A percentile compares a stretch with the other conserved stretches of the same genome.
These are phyloP conservation scores for Rhizomucor pusillus DNA, from an alignment of 371 early-diverging fungal genomes.

Conservation along the genomic window DNA sequence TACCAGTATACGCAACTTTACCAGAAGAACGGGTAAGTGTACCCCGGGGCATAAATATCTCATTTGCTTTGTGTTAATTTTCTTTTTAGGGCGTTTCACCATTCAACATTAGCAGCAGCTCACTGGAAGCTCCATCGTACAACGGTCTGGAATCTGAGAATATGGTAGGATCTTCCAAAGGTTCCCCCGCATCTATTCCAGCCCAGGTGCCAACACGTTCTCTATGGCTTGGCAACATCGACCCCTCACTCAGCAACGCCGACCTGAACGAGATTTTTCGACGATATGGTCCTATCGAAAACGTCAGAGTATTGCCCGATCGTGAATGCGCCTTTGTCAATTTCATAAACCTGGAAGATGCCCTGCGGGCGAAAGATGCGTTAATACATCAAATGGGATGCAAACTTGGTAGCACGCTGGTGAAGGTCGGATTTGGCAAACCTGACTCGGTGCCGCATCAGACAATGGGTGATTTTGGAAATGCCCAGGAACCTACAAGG, in stretches of 20 bases:
- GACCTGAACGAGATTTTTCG: constrained; percentile 80
- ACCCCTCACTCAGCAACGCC: constrained; percentile 67
- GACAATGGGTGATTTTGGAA: constrained; percentile 49
- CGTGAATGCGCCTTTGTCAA: constrained; percentile 52
- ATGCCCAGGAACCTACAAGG: constrained; percentile 43
- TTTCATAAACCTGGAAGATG: constrained; percentile 30
- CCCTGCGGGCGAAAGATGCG: constrained; percentile 35
- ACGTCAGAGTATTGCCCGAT: constrained; percentile 83
- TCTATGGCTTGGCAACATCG: constrained; percentile 93
- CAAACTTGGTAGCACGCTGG: constrained; percentile 22
- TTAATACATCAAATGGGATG: constrained; percentile 18
- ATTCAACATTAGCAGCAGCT: not conserved
- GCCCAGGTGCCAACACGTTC: constrained; percentile 71
- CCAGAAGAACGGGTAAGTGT: too few species aligned
- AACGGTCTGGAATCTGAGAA: not conserved
- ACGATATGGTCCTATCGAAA: constrained; percentile 90
- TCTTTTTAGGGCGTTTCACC: constrained; percentile 1
- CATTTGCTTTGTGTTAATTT: constrained; percentile 4
- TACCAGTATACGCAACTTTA: too few species aligned
- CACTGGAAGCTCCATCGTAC: not conserved
- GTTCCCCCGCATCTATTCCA: constrained; percentile 9
- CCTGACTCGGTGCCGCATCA: constrained; percentile 55
- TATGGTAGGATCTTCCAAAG: constrained; percentile 11
- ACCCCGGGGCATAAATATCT: not conserved
- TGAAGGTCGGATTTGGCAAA: constrained; percentile 85